Base-by-base conservation (phyloP, 768 basidiomycete genomes). In the Tricholoma sp. region DNA sequence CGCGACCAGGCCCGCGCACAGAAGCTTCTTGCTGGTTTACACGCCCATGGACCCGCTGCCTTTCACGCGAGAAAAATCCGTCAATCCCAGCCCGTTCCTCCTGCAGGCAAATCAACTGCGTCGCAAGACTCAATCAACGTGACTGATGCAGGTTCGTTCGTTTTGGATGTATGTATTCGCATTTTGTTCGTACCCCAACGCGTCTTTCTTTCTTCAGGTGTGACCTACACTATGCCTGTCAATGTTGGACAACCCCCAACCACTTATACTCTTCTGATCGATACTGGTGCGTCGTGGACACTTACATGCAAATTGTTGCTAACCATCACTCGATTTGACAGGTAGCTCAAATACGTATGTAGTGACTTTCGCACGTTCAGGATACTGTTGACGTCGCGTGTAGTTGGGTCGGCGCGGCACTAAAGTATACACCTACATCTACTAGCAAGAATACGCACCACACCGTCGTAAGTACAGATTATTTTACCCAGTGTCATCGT, bases 341-440 rank as follows among this genome's bases (percentile, higher is more conserved):
- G 47, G 47, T 18, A 55, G 43, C 4, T 35, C 39, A 31, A 56
- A n/a, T 18, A 37, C 37, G 41, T 18, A 24, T 14, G 11, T 50
- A 50, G 3, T 1, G 11, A 16, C 47, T 1, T 50, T 14, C 3
- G 8, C n/a, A n/a, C 45, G 22, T 50, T 11, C 24, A 27, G 8
- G 12, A 9, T 7, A 18, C 6, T n/a, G n/a, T 18, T 50, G 3
- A 50, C 10, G 9, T 85, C 85, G 16, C 86, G 85, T n/a, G n/a
- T 72, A 87, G 84, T 19, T 88, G 86, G 85, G 73, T 88, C 47
- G 85, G 86, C n/a, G 83, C 86, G 27, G 61, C 32, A 8, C 69
- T 63, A 18, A 14, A 69, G 2, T 88, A 84, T 63, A 66, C 64
- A 18, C 58, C 61, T 58, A 86, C 86, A 6, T 72, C 72, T 55